Percentiles rank a stretch among this genome's conserved stretches.
Evolutionary conservation across 2,329 filamentous ascomycete species (phyloP).

Genomic region (Fusarium irregulare): DNA sequence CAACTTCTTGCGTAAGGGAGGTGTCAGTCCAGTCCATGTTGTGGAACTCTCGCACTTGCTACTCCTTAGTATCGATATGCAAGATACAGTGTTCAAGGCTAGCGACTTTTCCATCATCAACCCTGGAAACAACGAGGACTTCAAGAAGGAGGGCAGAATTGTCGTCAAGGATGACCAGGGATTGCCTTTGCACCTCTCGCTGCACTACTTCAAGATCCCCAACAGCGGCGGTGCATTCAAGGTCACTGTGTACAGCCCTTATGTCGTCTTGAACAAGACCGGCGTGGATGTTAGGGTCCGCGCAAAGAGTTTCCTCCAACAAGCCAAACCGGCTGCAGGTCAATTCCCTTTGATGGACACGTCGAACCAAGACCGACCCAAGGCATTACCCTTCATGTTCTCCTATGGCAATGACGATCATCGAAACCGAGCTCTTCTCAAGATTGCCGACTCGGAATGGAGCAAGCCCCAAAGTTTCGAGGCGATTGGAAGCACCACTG

Average conservation of each 20-base stretch:
- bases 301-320: constrained; percentile 88
- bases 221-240: constrained; percentile 96
- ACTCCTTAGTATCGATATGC: constrained; percentile 93
- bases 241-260: constrained; percentile 93
- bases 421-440: constrained; percentile 88
- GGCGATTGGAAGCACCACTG: constrained; percentile 91
- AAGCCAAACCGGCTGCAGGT: constrained; percentile 84
- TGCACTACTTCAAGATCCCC: constrained; percentile 92
- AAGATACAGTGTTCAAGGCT: constrained; percentile 92
- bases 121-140: constrained; percentile 86
- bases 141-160: constrained; percentile 82
- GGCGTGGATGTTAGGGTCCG: constrained; percentile 88
- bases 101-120: constrained; percentile 99
- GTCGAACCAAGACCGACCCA: constrained; percentile 67
- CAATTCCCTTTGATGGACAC: constrained; percentile 70
- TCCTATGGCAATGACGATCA: constrained; percentile 90
- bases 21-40: constrained; percentile 95
- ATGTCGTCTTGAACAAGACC: constrained; percentile 95
- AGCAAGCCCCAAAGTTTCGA: constrained; percentile 98
- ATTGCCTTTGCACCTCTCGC: constrained; percentile 79
- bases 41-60: constrained; percentile 95
- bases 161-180: constrained; percentile 87
- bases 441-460: constrained; percentile 91
- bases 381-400: constrained; percentile 93
- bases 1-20: constrained; percentile 96